These are phyloP conservation scores for Huntiella decipiens DNA, from an alignment of 2,329 filamentous ascomycete species.

Conservation along the genomic window DNA sequence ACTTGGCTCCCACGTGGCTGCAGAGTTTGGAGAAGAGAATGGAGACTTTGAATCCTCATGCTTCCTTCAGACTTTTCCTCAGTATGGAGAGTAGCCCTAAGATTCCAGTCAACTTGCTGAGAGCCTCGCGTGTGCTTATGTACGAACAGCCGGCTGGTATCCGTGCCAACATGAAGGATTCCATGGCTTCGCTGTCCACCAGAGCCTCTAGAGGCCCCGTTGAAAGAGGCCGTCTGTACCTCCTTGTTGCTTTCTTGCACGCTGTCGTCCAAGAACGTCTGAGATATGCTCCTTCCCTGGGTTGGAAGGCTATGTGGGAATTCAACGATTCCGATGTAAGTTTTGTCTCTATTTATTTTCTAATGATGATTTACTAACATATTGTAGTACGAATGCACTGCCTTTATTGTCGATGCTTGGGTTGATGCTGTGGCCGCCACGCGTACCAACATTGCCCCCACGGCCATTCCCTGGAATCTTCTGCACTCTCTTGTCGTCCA, in stretches of 20 bases:
- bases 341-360: conserved; percentile 15
- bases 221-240: conserved; percentile 74
- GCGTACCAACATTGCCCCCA: conserved; percentile 79
- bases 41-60: conserved; percentile 82
- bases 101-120: conserved; percentile 88
- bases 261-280: conserved; percentile 89
- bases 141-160: conserved; percentile 97
- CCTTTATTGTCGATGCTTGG: conserved; percentile 92
- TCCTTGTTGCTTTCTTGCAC: conserved; percentile 84
- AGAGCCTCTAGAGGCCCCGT: conserved; percentile 66
- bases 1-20: conserved; percentile 86
- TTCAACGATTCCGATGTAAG: conserved; percentile 98
- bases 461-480: conserved; percentile 94
- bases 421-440: conserved; percentile 64
- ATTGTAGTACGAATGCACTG: conserved; percentile 75
- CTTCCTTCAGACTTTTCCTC: conserved; percentile 83
- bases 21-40: conserved; percentile 95
- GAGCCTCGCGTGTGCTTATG: conserved; percentile 85
- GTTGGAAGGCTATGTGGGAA: conserved; percentile 99
- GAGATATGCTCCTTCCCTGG: conserved; percentile 79
- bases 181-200: conserved; percentile 62
- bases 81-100: conserved; percentile 96
- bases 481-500: conserved; percentile 77
- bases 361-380: conserved; percentile 18
- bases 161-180: conserved; percentile 96